Base-by-base conservation (phyloP, 1,284 basidiomycete species). In the Ganoderma boninense region DNA sequence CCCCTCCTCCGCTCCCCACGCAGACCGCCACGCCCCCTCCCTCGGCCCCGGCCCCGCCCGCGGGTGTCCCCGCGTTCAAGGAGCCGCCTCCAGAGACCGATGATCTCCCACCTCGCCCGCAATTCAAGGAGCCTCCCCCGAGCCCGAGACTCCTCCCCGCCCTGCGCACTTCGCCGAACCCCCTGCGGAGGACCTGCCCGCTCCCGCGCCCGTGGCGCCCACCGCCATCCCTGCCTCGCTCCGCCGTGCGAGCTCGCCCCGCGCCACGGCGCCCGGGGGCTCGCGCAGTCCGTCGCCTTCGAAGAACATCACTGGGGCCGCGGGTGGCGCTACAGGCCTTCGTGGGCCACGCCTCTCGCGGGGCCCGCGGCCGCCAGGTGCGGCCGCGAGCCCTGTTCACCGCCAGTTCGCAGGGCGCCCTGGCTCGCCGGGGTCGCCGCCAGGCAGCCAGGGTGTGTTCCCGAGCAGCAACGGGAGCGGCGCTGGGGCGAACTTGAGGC, bases 341-440 rank as follows among this genome's bases (percentile, higher is more conserved):
- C 87, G 90, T 68, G 88, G 87, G 0, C 88, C 89, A 0, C 83
- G 90, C 67, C 79, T 84, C 42, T 82, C 86, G 29, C 83, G 86
- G 49, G 82, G 81, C n/a, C 84, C 85, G 29, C 81, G 87, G 62
- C 70, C 79, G 10, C 89, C 92, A 61, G 86, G 87, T 72, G 85
- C 79, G 66, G 81, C 90, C 80, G 85, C 90, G 56, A 85, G 86
- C 62, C 89, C 82, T 75, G 74, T 92, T 73, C 91, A 90, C 76
- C 69, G 83, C 52, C 81, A 83, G 35, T 83, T 77, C 26, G 72
- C 73, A 4, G 64, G 64, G 5, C 56, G 73, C 76, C 23, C 73
- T 38, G 73, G 68, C 57, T 77, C 85, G 11, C 80, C 85, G 20
- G 69, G 76, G 42, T 57, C 76, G 65, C 68, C 76, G 71, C 70